Conservation (phyloP, 768 basidiomycete species). For the Pleurotus eryngii region DNA sequence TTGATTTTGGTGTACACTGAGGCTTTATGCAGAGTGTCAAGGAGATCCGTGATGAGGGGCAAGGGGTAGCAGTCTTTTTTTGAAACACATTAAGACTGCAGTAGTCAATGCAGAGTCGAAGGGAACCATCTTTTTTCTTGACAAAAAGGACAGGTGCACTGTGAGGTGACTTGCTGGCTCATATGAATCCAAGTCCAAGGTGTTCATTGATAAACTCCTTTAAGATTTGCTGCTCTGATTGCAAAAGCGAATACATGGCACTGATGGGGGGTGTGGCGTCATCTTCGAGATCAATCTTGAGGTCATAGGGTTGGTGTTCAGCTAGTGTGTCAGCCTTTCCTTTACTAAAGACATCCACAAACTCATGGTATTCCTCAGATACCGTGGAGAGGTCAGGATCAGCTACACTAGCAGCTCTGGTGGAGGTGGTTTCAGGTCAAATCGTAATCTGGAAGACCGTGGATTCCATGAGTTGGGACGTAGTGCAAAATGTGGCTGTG, state of each 20-base stretch:
- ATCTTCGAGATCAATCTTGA: too few relatives aligned
- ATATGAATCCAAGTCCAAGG: slow-evolving; percentile 25
- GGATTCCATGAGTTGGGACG: too few relatives aligned
- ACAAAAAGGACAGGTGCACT: slow-evolving; percentile 23
- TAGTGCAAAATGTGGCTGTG: too few relatives aligned
- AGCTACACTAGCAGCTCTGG: too few relatives aligned
- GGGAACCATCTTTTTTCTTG: slow-evolving; percentile 18
- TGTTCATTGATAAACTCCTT: slow-evolving; percentile 25
- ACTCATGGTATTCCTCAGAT: too few relatives aligned
- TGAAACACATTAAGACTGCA: slow-evolving; percentile 25
- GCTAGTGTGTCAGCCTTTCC: too few relatives aligned
- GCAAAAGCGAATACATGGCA: slow-evolving; percentile 26
- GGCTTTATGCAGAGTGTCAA: slow-evolving; percentile 24
- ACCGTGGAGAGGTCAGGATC: too few relatives aligned
- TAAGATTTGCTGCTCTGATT: slow-evolving; percentile 19
- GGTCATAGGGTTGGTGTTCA: too few relatives aligned
- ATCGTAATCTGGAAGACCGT: too few relatives aligned
- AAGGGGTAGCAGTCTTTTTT: slow-evolving; percentile 34
- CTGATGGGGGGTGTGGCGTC: too few relatives aligned
- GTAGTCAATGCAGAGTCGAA: slow-evolving; percentile 22
- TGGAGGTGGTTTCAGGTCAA: too few relatives aligned
- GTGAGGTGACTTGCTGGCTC: slow-evolving; percentile 14
- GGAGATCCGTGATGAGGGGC: slow-evolving; percentile 28
- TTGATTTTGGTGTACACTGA: slow-evolving; percentile 30
- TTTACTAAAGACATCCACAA: too few relatives aligned